These are phyloP conservation scores for Xylaria sp. DNA, from an alignment of 2,329 filamentous ascomycete species.

Conservation along the genomic window DNA sequence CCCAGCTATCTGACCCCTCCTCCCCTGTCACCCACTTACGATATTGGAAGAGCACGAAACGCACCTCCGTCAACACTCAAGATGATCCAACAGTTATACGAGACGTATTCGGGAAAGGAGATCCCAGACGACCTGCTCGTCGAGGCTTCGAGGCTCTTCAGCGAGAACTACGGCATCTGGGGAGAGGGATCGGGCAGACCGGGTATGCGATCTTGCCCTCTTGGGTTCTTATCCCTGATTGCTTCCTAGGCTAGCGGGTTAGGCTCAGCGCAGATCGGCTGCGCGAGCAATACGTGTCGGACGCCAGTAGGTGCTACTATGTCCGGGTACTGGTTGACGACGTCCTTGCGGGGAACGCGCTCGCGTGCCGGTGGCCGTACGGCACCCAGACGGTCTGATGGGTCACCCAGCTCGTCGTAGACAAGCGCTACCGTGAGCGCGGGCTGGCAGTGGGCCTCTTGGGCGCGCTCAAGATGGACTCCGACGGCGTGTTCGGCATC, in stretches of 20 bases:
- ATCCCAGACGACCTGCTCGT: background rate
- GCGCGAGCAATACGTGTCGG: background rate
- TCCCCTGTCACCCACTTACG: no score
- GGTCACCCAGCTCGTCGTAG: conserved; percentile 1
- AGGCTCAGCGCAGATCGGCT: background rate
- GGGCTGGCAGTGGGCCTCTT: background rate
- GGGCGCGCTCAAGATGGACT: background rate
- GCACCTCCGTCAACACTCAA: no score
- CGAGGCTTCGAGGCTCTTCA: background rate
- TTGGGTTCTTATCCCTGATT: no score
- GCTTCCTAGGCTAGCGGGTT: background rate
- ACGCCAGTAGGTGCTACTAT: background rate
- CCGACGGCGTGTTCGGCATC: conserved; percentile 2
- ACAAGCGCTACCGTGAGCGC: background rate
- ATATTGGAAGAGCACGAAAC: no score
- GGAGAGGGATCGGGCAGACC: background rate
- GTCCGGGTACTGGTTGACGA: background rate
- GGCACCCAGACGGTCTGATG: background rate
- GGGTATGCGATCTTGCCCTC: no score
- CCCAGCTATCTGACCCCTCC: no score
- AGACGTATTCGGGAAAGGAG: no score
- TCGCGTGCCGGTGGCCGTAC: background rate
- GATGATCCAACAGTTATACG: no score
- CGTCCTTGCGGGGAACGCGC: background rate
- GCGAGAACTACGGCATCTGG: background rate